phyloP scores from a whole-genome alignment of 2,329 filamentous ascomycete genomes.

The Dothistroma septosporum region DNA sequence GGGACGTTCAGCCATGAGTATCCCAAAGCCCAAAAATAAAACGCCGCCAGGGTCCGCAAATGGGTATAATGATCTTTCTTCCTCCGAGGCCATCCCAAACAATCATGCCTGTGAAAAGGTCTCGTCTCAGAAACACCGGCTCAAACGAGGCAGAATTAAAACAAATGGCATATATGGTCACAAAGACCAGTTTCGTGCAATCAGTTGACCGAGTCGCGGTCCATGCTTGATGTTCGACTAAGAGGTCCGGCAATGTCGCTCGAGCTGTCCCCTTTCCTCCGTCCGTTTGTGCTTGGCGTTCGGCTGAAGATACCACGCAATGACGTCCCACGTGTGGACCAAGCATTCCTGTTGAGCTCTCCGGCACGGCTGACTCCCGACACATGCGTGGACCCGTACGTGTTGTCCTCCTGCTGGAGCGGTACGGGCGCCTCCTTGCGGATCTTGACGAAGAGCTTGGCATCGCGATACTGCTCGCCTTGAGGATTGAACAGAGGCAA shows the following conservation, averaged over 20 bases:
- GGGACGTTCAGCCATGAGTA: neutral
- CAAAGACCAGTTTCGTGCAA: neutral
- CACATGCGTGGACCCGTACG: slow-evolving; percentile 24
- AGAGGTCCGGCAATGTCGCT: slow-evolving; percentile 24
- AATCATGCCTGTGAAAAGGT: neutral
- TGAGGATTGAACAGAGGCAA: slow-evolving; percentile 82
- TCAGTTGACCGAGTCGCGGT: slow-evolving; percentile 27
- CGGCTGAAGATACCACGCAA: slow-evolving; percentile 41
- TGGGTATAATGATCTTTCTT: neutral
- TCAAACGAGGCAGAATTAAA: neutral
- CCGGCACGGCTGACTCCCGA: slow-evolving; percentile 29
- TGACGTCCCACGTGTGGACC: neutral
- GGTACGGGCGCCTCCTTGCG: slow-evolving; percentile 50
- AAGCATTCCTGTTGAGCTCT: neutral
- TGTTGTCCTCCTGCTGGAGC: slow-evolving; percentile 29
- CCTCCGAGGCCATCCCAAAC: neutral
- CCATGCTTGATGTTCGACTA: slow-evolving; percentile 35
- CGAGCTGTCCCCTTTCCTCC: slow-evolving; percentile 25
- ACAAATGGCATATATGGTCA: neutral
- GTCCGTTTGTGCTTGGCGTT: slow-evolving; percentile 39
- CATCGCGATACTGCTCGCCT: slow-evolving; percentile 91
- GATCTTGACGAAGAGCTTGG: slow-evolving; percentile 87
- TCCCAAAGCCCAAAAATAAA: neutral
- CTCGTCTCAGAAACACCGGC: neutral
- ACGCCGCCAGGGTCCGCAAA: neutral